Evolutionary conservation across 148 eudicot genomes (phyloP).

Genomic region (Camellia japonica): DNA sequence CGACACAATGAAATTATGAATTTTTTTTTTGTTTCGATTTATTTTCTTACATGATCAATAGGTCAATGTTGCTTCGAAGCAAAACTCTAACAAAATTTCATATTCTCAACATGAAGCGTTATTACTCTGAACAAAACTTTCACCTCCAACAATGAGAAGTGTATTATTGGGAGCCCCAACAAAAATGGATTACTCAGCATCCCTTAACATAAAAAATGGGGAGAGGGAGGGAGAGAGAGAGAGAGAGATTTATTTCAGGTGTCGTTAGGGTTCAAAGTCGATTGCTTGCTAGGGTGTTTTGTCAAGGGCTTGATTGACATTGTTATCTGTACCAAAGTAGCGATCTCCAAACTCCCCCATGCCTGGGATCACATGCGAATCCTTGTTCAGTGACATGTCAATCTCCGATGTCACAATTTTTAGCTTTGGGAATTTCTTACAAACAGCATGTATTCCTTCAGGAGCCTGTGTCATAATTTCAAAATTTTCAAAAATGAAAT

Average conservation of each 20-base stretch:
- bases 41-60: too few relatives aligned
- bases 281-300: neutral
- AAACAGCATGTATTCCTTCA: constrained; percentile 58
- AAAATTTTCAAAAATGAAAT: neutral
- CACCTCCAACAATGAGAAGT: neutral
- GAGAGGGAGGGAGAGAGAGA: neutral
- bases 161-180: neutral
- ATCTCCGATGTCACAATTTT: constrained; percentile 70
- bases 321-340: constrained; percentile 52
- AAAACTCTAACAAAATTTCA: too few relatives aligned
- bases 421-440: constrained; percentile 50
- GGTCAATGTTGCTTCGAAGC: too few relatives aligned
- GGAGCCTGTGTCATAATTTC: constrained; percentile 45
- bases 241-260: too few relatives aligned
- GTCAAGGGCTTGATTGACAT: neutral
- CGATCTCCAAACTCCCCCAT: constrained; percentile 77
- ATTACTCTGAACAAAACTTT: neutral
- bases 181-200: neutral
- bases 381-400: constrained; percentile 40
- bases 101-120: too few relatives aligned
- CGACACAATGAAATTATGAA: too few relatives aligned
- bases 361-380: constrained; percentile 57
- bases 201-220: neutral
- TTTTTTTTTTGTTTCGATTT: too few relatives aligned
- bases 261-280: too few relatives aligned